These are phyloP conservation scores for Blastosporella zonata DNA, from an alignment of 1,284 basidiomycete species.

Conservation along the genomic window DNA sequence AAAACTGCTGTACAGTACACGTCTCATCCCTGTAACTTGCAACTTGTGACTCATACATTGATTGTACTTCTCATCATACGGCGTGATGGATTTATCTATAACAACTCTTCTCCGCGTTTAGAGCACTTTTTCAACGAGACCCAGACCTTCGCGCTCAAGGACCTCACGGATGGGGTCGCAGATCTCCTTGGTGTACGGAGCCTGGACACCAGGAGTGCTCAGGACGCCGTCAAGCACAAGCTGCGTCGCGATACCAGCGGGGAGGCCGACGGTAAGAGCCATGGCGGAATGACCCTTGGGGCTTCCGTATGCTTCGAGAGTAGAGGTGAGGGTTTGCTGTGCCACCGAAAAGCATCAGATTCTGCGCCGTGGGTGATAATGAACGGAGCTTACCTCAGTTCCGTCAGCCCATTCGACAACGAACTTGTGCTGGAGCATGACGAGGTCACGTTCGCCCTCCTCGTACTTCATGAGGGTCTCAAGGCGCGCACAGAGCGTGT, in stretches of 20 bases:
- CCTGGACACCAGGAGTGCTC: slow-evolving; percentile 78
- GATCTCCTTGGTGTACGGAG: slow-evolving; percentile 86
- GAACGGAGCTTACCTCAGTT: slow-evolving; percentile 46
- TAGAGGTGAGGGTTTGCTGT: slow-evolving; percentile 87
- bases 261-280: slow-evolving; percentile 89
- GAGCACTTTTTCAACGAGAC: slow-evolving; percentile 72
- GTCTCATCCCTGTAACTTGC: too few species aligned
- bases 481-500: slow-evolving; percentile 90
- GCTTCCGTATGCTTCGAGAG: slow-evolving; percentile 89
- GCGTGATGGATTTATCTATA: not conserved
- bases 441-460: slow-evolving; percentile 89
- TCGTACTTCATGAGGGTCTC: slow-evolving; percentile 94
- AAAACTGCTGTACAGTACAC: too few species aligned
- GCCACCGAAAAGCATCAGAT: slow-evolving; percentile 1
- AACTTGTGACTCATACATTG: too few species aligned
- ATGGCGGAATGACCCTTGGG: slow-evolving; percentile 89
- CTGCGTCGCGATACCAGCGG: slow-evolving; percentile 92
- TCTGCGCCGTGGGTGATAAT: not conserved
- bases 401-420: slow-evolving; percentile 86
- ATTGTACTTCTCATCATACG: not conserved
- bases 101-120: slow-evolving; percentile 32
- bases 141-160: slow-evolving; percentile 83
- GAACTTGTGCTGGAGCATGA: slow-evolving; percentile 98
- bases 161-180: slow-evolving; percentile 78
- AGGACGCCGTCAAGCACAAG: slow-evolving; percentile 79